Evolutionary conservation across 140 eudicot species (phyloP), one percentile per base, ranked within the genome.

Genomic region (Cichorium intybus): DNA sequence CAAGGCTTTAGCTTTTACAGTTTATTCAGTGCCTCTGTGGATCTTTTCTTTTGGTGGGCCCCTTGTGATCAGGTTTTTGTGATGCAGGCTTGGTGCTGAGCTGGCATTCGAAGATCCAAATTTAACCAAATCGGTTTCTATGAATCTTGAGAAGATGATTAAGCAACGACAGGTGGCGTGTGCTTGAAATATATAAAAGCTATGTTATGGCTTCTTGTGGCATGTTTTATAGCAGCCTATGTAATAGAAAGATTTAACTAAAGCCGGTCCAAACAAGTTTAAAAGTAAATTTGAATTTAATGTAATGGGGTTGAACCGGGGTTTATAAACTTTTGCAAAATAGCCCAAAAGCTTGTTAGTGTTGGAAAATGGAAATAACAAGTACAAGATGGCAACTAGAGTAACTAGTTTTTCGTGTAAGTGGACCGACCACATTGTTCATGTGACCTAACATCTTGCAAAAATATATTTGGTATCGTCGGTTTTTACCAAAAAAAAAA

Each of bases 21-120:
- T 68, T 68, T 66, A 41, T 22, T 41, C 68, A 60, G 69, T 68
- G 66, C 27, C 6, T 68, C 53, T 39, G 62, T 75, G 70, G 60
- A 75, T 41, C 74, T 37, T 67, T 21, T 52, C 59, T 3, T 64
- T 64, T 64, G 52, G 54, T 56, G 79, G 60, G 23, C 48, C 68
- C 58, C 71, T 6, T 72, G 57, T 82, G 21, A 4, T 53, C 9
- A 10, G 52, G 35, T 20, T 27, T 43, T 46, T 73, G 17, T 58
- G 64, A 20, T 81, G 85, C 76, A 93, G 99, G 69, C 31, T 82
- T 59, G 93, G 95, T 33, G 77, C 88, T 21, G 99, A 88, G 81
- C 83, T 93, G 16, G 88, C 75, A 12, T 88, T 79, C 70, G 97
- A 84, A 76, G 97, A 93, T 80, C 97, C 95, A 26, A 93, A 81